Percentiles rank a stretch among this genome's conserved stretches.
Evolutionary conservation across 768 basidiomycete species (phyloP).

Genomic region (Piloderma croceum): DNA sequence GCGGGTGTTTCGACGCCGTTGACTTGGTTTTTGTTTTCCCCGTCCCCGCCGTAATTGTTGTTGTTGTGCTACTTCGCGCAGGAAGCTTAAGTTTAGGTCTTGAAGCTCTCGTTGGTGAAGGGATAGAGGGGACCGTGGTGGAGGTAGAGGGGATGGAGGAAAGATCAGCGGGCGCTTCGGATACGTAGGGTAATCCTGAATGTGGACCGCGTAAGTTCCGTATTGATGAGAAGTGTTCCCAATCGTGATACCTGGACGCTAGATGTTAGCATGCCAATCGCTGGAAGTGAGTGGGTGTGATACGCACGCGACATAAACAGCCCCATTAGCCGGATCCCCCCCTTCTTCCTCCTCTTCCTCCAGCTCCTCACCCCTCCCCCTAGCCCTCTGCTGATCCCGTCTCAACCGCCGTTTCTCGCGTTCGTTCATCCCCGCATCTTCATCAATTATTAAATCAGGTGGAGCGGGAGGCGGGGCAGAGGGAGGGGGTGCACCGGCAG

Average conservation of each 20-base stretch:
- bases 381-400: constrained; percentile 32
- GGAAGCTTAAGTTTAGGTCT: too few relatives aligned
- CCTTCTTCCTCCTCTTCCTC: constrained; percentile 21
- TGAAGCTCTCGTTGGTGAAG: too few relatives aligned
- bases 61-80: too few relatives aligned
- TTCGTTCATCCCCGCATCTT: constrained; percentile 27
- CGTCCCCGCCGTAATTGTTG: too few relatives aligned
- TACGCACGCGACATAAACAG: constrained; percentile 83
- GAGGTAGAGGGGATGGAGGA: background rate
- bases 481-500: constrained; percentile 45
- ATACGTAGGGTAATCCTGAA: constrained; percentile 35
- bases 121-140: too few relatives aligned
- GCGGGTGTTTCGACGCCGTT: too few relatives aligned
- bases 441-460: constrained; percentile 18
- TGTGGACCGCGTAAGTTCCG: constrained; percentile 84
- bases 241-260: constrained; percentile 71
- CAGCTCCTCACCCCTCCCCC: constrained; percentile 19
- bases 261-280: constrained; percentile 4
- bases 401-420: constrained; percentile 41
- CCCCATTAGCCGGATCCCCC: constrained; percentile 25
- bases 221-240: constrained; percentile 94
- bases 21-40: too few relatives aligned
- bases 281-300: constrained; percentile 4
- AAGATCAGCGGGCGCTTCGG: background rate
- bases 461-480: constrained; percentile 6